A percentile compares a stretch with the other conserved stretches of the same genome.
These are phyloP conservation scores for Malassezia dermatis DNA, from an alignment of 1,284 basidiomycete species.

Conservation along the genomic window DNA sequence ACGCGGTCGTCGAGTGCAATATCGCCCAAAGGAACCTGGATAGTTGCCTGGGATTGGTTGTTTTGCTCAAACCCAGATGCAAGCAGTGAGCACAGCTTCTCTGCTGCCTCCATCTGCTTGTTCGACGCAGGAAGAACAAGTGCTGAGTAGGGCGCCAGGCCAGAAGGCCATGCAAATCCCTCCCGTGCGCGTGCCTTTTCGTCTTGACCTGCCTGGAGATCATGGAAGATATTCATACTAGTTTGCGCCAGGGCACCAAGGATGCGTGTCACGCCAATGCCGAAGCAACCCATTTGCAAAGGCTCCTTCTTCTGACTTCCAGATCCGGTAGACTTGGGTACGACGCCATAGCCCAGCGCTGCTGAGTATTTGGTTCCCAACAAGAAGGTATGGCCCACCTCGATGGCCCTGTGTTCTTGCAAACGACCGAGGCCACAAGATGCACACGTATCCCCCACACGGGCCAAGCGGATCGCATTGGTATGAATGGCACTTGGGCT, in stretches of 20 bases:
- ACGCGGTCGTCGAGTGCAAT: slow-evolving; percentile 44
- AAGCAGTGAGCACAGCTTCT: background rate
- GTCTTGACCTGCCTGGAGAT: background rate
- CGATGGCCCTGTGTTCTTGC: slow-evolving; percentile 35
- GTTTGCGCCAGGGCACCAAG: slow-evolving; percentile 44
- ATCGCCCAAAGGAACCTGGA: slow-evolving; percentile 7
- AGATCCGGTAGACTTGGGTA: background rate
- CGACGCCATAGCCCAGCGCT: slow-evolving; percentile 32
- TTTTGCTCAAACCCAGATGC: background rate
- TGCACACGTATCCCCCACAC: slow-evolving; percentile 26
- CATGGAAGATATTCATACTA: slow-evolving; percentile 11
- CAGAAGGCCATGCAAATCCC: slow-evolving; percentile 39
- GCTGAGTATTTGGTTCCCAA: slow-evolving; percentile 46
- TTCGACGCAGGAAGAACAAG: slow-evolving; percentile 20
- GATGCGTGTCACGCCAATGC: slow-evolving; percentile 47
- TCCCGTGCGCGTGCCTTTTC: slow-evolving; percentile 6
- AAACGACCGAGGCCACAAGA: slow-evolving; percentile 26
- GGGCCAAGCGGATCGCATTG: background rate
- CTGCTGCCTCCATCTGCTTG: slow-evolving; percentile 9
- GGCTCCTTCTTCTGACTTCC: slow-evolving; percentile 11
- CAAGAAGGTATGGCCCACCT: slow-evolving; percentile 48
- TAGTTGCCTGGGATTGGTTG: background rate
- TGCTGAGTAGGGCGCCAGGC: slow-evolving; percentile 34
- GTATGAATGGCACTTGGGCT: background rate
- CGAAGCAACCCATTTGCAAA: slow-evolving; percentile 49